phyloP scores from a whole-genome alignment of 2,329 filamentous ascomycete genomes.

The Penicillium janthinellum region DNA sequence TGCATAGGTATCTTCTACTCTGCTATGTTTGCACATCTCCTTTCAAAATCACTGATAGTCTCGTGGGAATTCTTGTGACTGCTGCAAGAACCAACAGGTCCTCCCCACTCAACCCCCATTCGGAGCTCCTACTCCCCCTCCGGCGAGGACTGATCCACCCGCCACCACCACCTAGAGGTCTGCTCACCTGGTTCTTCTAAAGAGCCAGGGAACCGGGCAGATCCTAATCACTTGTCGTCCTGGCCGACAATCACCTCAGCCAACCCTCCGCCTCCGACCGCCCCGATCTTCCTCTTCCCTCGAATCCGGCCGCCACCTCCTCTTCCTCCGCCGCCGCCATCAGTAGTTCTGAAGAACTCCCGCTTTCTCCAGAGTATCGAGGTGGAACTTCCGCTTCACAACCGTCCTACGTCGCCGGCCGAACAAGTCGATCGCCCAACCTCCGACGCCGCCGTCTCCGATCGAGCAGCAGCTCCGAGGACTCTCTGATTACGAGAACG shows the following conservation, averaged over 20 bases:
- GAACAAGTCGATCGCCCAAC: conserved; percentile 12
- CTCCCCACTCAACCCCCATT: background rate
- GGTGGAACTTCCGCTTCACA: conserved; percentile 10
- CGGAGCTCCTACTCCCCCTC: conserved; percentile 17
- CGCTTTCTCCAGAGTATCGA: conserved; percentile 17
- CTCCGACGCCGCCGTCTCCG: conserved; percentile 34
- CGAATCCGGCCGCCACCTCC: conserved; percentile 48
- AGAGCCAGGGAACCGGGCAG: conserved; percentile 48
- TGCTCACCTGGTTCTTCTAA: conserved; percentile 49
- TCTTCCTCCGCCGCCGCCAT: conserved; percentile 17
- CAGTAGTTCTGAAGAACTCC: conserved; percentile 8
- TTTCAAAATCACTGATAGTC: background rate
- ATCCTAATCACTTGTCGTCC: conserved; percentile 58
- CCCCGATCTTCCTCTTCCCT: conserved; percentile 61
- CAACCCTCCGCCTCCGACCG: conserved; percentile 67
- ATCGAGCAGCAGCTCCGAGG: conserved; percentile 30
- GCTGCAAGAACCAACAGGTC: background rate
- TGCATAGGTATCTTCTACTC: background rate
- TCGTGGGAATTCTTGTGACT: background rate
- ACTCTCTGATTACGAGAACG: conserved; percentile 23
- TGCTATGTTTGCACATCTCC: background rate
- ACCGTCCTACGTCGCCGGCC: conserved; percentile 4
- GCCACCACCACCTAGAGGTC: conserved; percentile 36
- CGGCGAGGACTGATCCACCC: conserved; percentile 33
- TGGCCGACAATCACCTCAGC: conserved; percentile 69